Evolutionary conservation across 225 moss, liverwort and hornwort species (phyloP).

Genomic region (Straminergon stramineum): DNA sequence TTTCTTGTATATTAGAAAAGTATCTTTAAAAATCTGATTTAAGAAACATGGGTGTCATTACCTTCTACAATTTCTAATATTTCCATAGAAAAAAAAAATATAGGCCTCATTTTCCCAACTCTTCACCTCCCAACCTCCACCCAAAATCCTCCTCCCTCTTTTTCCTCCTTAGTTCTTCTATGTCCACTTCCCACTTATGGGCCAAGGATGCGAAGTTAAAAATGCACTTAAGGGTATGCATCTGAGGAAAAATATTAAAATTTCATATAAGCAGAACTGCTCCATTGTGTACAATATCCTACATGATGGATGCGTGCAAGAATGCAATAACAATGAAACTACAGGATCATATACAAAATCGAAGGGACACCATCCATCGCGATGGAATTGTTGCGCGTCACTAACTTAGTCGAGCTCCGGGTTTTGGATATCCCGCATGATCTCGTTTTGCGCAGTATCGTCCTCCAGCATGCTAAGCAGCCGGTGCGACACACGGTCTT

Average conservation of each 20-base stretch:
- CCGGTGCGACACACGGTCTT: constrained; percentile 48
- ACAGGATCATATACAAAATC: neutral
- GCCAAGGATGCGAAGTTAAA: neutral
- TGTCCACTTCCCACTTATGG: too few relatives aligned
- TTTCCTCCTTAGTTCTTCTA: too few relatives aligned
- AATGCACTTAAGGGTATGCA: neutral
- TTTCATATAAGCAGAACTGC: neutral
- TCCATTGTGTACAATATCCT: neutral
- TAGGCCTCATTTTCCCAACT: too few relatives aligned
- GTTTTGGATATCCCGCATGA: neutral
- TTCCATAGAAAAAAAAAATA: too few relatives aligned
- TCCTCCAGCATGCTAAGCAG: constrained; percentile 47
- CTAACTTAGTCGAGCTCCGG: neutral
- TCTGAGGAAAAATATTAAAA: neutral
- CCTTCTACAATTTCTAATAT: too few relatives aligned
- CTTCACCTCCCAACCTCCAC: too few relatives aligned
- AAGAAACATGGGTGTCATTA: too few relatives aligned
- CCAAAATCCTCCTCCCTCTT: too few relatives aligned
- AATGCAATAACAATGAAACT: neutral
- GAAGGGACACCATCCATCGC: neutral
- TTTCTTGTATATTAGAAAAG: too few relatives aligned
- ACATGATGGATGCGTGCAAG: neutral
- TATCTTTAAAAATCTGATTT: too few relatives aligned
- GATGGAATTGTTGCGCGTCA: neutral
- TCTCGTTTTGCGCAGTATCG: neutral